Evolutionary conservation across 352 stramenopile genomes (phyloP), one percentile per base, ranked within the genome.

Genomic region (Phytophthora lateralis): DNA sequence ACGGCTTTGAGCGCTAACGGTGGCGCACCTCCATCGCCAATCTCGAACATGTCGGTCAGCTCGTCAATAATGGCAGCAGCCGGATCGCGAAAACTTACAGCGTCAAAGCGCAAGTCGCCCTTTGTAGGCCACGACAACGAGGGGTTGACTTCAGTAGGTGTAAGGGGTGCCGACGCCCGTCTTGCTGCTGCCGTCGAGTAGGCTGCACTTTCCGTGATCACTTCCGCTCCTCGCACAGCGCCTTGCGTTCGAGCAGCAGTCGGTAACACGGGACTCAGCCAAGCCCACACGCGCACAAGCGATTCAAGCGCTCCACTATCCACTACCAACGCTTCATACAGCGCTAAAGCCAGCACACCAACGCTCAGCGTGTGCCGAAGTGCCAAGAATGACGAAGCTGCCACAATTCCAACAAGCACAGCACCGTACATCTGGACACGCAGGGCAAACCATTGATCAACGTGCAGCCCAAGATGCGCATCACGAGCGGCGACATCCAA

Each of bases 281-380:
- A 87, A 30, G 75, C 69, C 80, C 80, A 91, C 12, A 84, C 78
- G 27, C 93, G 97, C 27, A 98, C 89, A 6, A 95, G 75, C 26
- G 87, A 85, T 69, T 98, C 95, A 2, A 93, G 76, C 9, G 55
- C 66, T 12, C 97, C 89, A 35, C 80, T 72, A 58, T 95, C 95
- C 27, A 98, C 87, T 35, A 89, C 84, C 12, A 96, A 66, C 26
- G 76, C 80, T 85, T 97, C 98, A 53, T 95, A 91, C 41, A 99
- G 84, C 3, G 97, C 76, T 21, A 98, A 72, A 2, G 82, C 95
- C 18, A 93, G 73, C n/a, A 98, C 41, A 2, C 91, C 88, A 12
- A 88, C 71, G 17, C 71, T 85, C 38, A 90, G 48, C 3, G 60
- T 61, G 30, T 76, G 30, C 37, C 70, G 80, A 43, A 90, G 37